A percentile compares a stretch with the other conserved stretches of the same genome.
phyloP scores from a whole-genome alignment of 1,284 basidiomycete genomes.

The Papiliotrema nemorosa region DNA sequence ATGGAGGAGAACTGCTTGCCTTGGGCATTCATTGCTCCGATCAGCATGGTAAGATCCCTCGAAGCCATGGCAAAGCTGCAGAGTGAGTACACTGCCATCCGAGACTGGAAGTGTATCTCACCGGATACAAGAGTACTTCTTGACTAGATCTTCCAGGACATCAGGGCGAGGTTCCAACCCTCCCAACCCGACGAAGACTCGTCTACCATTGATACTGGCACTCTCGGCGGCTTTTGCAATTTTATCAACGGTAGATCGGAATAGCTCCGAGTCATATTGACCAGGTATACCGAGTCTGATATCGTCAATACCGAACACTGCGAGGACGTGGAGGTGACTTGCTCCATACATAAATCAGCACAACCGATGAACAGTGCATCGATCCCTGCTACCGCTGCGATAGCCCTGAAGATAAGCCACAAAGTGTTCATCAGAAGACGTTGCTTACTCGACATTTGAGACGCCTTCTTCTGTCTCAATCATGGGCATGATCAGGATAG shows the following conservation, averaged over 20 bases:
- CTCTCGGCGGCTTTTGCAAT: constrained; percentile 17
- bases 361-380: constrained; percentile 25
- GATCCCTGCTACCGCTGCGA: constrained; percentile 21
- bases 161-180: constrained; percentile 19
- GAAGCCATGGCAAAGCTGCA: constrained; percentile 25
- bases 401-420: constrained; percentile 9
- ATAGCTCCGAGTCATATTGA: constrained; percentile 19
- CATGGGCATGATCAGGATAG: constrained; percentile 27
- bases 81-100: not conserved
- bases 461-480: constrained; percentile 25
- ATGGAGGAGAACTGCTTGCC: constrained; percentile 3
- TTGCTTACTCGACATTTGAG: constrained; percentile 24
- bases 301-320: not conserved
- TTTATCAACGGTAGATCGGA: constrained; percentile 16
- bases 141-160: constrained; percentile 8
- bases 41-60: constrained; percentile 18
- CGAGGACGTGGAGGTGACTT: constrained; percentile 5
- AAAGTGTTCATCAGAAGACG: not conserved
- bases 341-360: constrained; percentile 28
- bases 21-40: constrained; percentile 20
- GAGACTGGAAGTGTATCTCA: constrained; percentile 4
- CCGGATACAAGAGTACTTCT: constrained; percentile 13
- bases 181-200: constrained; percentile 22
- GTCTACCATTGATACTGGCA: constrained; percentile 11
- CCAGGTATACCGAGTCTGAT: constrained; percentile 23